Base-by-base conservation (phyloP, 331 rosid genomes). In the Quercus tomentella region DNA sequence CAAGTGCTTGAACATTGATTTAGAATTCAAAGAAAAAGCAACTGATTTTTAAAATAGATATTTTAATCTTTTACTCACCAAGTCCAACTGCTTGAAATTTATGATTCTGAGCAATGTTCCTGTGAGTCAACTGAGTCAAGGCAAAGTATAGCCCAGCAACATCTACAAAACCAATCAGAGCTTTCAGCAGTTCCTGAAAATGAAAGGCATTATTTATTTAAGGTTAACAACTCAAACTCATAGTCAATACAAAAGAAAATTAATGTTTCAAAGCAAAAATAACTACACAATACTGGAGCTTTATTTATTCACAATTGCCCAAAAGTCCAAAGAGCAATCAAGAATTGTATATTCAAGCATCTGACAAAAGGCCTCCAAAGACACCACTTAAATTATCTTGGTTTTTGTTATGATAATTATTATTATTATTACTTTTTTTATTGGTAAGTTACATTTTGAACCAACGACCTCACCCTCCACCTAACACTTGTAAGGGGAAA, bases 41-140 rank as follows among this genome's bases (percentile, higher is more conserved):
- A 33, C 65, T 70, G 31, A 28, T 43, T 66, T 73, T 12, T 51
- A 2, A 30, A 67, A 20, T 35, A 6, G 43, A 31, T 57, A 72
- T 41, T 70, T 72, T 68, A 88, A 20, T 77, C 22, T 79, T 58
- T 41, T 41, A 89, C 94, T 87, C 86, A 92, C 98, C 98, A 65
- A 94, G 97, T 66, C 98, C 98, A 83, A 96, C 99, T 30, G 99
- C 98, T 86, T 96, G 99, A 84, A 96, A 96, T 77, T 96, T 96
- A 77, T 96, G 98, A 84, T 93, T 96, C 73, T 96, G 99, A 74
- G 99, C 93, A 83, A 96, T 96, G 60, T 96, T 93, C 82, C 98
- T 82, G 88, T 96, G 97, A n/a, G 99, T 96, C 92, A 96, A 81
- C 86, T 96, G 98, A 82, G 99, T 93, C 91, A 96, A 84, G 74